These are phyloP conservation scores for Isabelozyma rhagii DNA, from an alignment of 805 yeast genomes.

Conservation along the genomic window DNA sequence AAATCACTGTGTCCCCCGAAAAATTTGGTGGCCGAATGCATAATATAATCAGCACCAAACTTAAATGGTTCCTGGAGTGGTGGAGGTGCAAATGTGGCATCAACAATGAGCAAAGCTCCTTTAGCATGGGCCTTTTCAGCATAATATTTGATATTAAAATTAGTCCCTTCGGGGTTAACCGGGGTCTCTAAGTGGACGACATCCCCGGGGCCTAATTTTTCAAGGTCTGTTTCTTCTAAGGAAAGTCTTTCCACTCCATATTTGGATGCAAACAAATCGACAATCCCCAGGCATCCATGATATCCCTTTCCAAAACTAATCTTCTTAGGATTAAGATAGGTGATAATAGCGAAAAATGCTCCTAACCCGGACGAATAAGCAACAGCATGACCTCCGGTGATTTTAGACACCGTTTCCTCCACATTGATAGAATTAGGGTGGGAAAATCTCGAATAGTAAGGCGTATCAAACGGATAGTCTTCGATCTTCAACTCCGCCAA, in stretches of 20 bases:
- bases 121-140: slow-evolving; percentile 71
- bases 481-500: slow-evolving; percentile 21
- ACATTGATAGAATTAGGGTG: slow-evolving; percentile 71
- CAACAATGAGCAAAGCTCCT: slow-evolving; percentile 73
- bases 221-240: slow-evolving; percentile 35
- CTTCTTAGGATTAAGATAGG: slow-evolving; percentile 67
- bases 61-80: slow-evolving; percentile 80
- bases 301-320: slow-evolving; percentile 78
- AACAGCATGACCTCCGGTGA: slow-evolving; percentile 64
- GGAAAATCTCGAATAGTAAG: slow-evolving; percentile 62
- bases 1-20: slow-evolving; percentile 96
- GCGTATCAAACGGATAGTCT: slow-evolving; percentile 4
- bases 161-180: slow-evolving; percentile 76
- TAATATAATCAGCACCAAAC: slow-evolving; percentile 81
- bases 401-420: slow-evolving; percentile 59
- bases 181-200: slow-evolving; percentile 85
- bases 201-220: slow-evolving; percentile 63
- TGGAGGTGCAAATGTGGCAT: slow-evolving; percentile 93
- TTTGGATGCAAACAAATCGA: slow-evolving; percentile 59
- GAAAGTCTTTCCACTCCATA: slow-evolving; percentile 51
- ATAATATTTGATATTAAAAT: slow-evolving; percentile 57
- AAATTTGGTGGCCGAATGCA: slow-evolving; percentile 92
- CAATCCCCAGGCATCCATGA: slow-evolving; percentile 79
- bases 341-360: slow-evolving; percentile 75
- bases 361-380: slow-evolving; percentile 76